Conservation (phyloP, 805 yeast genomes). For the Naumovozyma dairenensis region DNA sequence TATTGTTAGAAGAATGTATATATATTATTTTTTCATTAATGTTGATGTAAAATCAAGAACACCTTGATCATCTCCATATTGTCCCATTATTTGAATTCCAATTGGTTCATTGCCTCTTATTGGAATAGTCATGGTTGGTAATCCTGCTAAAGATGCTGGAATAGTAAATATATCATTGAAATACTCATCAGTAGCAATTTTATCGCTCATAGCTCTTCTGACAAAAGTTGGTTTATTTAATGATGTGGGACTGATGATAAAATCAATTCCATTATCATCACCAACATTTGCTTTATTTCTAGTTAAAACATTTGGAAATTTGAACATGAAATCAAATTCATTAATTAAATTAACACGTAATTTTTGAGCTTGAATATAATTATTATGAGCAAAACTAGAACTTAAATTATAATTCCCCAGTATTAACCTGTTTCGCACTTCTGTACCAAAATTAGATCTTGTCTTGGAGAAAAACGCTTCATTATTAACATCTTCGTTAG, state of each 20-base stretch:
- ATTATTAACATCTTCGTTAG: conserved; percentile 24
- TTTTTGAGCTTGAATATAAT: conserved; percentile 65
- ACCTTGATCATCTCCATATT: conserved; percentile 67
- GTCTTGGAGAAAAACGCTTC: conserved; percentile 45
- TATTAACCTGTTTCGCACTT: conserved; percentile 73
- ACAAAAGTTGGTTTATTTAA: conserved; percentile 46
- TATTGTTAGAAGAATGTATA: no score
- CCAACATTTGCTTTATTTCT: conserved; percentile 11
- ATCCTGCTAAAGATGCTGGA: conserved; percentile 85
- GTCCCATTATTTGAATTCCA: conserved; percentile 80
- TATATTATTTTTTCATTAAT: background rate
- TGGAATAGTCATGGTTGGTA: conserved; percentile 81
- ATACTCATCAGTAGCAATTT: conserved; percentile 40
- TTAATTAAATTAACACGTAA: conserved; percentile 49
- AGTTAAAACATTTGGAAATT: conserved; percentile 36
- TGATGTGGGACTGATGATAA: conserved; percentile 67
- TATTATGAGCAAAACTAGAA: conserved; percentile 58
- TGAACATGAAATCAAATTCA: conserved; percentile 61
- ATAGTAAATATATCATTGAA: conserved; percentile 78
- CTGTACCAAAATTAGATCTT: conserved; percentile 61
- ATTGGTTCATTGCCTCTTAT: conserved; percentile 30
- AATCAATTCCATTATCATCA: conserved; percentile 43
- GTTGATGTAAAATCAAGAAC: conserved; percentile 35
- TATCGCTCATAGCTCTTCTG: no score
- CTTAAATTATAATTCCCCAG: conserved; percentile 82